Base-by-base conservation (phyloP, 768 basidiomycete species). In the Scleroderma citrinum region DNA sequence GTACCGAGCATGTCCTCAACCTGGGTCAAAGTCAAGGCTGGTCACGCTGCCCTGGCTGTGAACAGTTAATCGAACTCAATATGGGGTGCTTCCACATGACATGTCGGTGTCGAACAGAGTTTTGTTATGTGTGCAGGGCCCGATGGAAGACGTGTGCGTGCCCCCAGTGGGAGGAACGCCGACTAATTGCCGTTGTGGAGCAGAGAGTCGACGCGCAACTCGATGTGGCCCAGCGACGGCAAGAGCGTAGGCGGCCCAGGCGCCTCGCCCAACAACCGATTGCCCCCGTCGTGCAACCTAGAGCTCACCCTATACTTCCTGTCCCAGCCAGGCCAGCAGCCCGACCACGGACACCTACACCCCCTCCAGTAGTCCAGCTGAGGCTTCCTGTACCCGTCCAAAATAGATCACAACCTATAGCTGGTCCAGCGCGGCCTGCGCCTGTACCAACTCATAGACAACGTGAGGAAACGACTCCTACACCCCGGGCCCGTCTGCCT, bases 81-180 rank as follows among this genome's bases (percentile, higher is more conserved):
- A 19, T 55, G 12, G 72, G 72, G 0, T 73, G 72, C 46, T 68
- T 59, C 53, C 72, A 74, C 51, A 71, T 74, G 66, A 68, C 67
- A 1, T 74, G 72, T 46, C 52, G 64, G 24, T 73, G 72, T 55
- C 48, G 55, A 34, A 66, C 64, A 11, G 58, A 72, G 43, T 73
- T 73, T 36, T 73, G 72, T 54, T 74, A 73, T 42, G 52, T 80
- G 69, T 73, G 80, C 70, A 44, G 72, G 69, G 73, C 56, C 21
- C 67, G 49, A 3, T 89, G 86, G 85, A 85, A 85, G 66, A 70
- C 65, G 1, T 89, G 87, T 55, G 13, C 0, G 1, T 87, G 86
- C 53, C 71, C 73, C 0, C 80, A 83, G 50, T 87, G 84, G 83
- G 83, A 86, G 17, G 85, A 86, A 55, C 29, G 23, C 3, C 47